phyloP scores from a whole-genome alignment of 2,329 filamentous ascomycete species.

The Fusarium secorum region DNA sequence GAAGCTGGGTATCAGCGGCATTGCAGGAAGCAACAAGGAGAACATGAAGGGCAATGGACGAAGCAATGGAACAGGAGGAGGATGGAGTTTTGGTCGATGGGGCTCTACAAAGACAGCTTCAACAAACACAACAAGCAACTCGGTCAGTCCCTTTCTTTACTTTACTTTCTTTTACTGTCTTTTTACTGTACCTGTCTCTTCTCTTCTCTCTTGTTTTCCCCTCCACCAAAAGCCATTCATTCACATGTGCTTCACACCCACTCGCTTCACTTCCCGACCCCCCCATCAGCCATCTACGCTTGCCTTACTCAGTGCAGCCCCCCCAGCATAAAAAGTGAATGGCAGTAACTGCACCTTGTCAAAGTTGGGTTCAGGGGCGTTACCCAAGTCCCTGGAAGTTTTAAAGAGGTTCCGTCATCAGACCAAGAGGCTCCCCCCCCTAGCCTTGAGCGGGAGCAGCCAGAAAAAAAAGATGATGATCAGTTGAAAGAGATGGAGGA shows the following conservation, averaged over 20 bases:
- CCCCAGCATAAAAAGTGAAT: not conserved
- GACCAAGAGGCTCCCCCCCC: not conserved
- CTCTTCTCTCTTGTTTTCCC: not conserved
- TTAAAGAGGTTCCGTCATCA: conserved; percentile 31
- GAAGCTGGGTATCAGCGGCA: conserved; percentile 32
- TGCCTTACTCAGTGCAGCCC: conserved; percentile 15
- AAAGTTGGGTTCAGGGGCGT: conserved; percentile 13
- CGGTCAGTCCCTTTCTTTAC: conserved; percentile 1
- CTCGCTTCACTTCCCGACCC: conserved; percentile 13
- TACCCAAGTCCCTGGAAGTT: conserved; percentile 13
- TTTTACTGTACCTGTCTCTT: not conserved
- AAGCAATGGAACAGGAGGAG: conserved; percentile 14
- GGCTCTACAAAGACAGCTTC: conserved; percentile 19
- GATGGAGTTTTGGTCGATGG: conserved; percentile 34
- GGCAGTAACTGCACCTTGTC: conserved; percentile 3
- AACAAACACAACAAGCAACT: conserved; percentile 6
- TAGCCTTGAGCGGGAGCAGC: not conserved
- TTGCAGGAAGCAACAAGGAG: conserved; percentile 16
- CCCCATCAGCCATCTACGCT: not conserved
- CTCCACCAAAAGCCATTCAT: not conserved
- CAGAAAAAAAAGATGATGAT: not conserved
- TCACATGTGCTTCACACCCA: conserved; percentile 20
- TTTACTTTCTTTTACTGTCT: not conserved
- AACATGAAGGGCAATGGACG: conserved; percentile 25
- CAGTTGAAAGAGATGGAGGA: not conserved